Evolutionary conservation across 2,329 filamentous ascomycete species (phyloP), one percentile per base, ranked within the genome.

Genomic region (Aspergillus versicolor): DNA sequence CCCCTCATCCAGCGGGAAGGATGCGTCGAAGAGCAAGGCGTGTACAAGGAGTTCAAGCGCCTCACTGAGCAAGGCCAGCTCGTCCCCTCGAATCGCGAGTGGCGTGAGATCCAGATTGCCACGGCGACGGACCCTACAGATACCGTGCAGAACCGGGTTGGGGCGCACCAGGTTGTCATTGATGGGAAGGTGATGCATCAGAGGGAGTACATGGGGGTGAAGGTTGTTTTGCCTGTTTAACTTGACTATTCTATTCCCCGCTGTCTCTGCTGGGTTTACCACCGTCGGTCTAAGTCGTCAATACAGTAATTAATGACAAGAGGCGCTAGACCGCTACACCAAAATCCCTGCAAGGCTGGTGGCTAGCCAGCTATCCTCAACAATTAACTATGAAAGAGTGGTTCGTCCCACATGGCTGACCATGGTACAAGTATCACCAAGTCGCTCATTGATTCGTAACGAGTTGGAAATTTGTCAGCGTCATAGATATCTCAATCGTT

Each of bases 21-120:
- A 34, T 80, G 75, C 17, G 69, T 80, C 15, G 67, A 69, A 24
- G 67, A 69, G 27, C 77, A 80, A 61, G 78, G 77, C 2, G 73
- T 80, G 3, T 81, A 78, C 64, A 74, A 72, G 38, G 76, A 79
- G 44, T 81, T 79, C 67, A 78, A 77, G 64, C 70, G 67, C 17
- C 72, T 75, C 17, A 80, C 74, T 0, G 67, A 68, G 2, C 58
- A 73, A 41, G 78, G 76, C 5, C 61, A 73, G 21, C 70, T 75
- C 6, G 77, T 80, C 17, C 79, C 78, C 0, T 80, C 76, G 11
- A 79, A 79, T 58, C 64, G 68, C 1, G 70, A 81, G 60, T 81
- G 77, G 78, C 73, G 79, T n/a, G 79, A 81, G 64, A 79, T 80
- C 27, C 77, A 81, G 62, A 79, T 81, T 44, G 66, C 76, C 1